A percentile compares a stretch with the other conserved stretches of the same genome.
Evolutionary conservation across 371 early-diverging fungal species (phyloP).

Genomic region (Mucor indicus): DNA sequence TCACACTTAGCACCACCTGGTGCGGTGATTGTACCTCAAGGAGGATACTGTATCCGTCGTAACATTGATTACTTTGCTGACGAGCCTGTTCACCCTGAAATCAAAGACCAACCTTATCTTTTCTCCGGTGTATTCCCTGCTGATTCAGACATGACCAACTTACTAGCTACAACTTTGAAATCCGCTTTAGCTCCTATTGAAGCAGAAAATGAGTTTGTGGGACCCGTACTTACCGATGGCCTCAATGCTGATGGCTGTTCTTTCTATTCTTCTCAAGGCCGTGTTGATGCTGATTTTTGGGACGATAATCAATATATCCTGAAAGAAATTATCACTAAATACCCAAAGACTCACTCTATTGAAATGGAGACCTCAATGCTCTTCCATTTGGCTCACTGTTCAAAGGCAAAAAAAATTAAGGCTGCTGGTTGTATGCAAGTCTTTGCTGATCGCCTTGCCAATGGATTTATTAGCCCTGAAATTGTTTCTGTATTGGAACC

Average conservation of each 20-base stretch:
- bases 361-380: constrained; percentile 94
- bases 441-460: constrained; percentile 76
- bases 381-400: constrained; percentile 75
- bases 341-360: constrained; percentile 67
- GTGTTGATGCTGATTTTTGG: constrained; percentile 70
- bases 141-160: constrained; percentile 55
- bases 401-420: constrained; percentile 48
- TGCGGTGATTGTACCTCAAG: constrained; percentile 72
- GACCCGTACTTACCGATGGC: constrained; percentile 67
- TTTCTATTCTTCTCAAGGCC: constrained; percentile 91
- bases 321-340: constrained; percentile 36
- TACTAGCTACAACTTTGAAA: constrained; percentile 37
- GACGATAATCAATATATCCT: constrained; percentile 78
- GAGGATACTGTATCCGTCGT: constrained; percentile 67
- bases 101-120: constrained; percentile 57
- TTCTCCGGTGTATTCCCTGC: constrained; percentile 63
- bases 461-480: constrained; percentile 73
- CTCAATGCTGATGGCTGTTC: constrained; percentile 85
- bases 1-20: constrained; percentile 60
- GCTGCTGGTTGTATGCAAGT: constrained; percentile 86
- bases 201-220: constrained; percentile 26
- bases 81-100: constrained; percentile 3
- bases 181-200: constrained; percentile 23
- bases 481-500: constrained; percentile 58
- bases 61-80: not conserved